phyloP scores from a whole-genome alignment of 2,329 filamentous ascomycete species.

The Colletotrichum tofieldiae region DNA sequence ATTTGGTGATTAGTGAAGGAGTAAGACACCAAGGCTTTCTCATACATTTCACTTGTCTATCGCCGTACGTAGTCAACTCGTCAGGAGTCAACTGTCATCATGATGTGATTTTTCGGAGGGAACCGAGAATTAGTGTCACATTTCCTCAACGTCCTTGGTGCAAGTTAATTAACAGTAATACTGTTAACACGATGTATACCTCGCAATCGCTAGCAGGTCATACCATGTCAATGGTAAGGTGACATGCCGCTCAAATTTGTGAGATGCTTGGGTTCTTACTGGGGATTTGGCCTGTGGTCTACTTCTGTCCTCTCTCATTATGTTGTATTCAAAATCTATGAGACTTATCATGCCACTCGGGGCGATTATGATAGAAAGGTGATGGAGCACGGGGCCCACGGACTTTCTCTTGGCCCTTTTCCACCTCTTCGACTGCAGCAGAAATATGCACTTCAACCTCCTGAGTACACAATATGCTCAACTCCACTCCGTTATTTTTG shows the following conservation, averaged over 20 bases:
- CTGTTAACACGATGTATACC: background rate
- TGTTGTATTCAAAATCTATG: background rate
- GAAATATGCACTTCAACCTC: slow-evolving; percentile 28
- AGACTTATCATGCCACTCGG: slow-evolving; percentile 26
- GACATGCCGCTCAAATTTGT: slow-evolving; percentile 58
- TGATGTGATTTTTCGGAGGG: no score
- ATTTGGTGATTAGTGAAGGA: no score
- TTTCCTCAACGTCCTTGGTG: background rate
- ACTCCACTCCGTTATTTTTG: slow-evolving; percentile 3
- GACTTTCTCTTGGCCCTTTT: background rate
- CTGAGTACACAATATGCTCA: slow-evolving; percentile 31
- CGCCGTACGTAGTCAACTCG: no score
- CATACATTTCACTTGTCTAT: no score
- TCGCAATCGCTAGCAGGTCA: no score
- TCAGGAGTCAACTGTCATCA: no score
- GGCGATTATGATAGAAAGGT: slow-evolving; percentile 28
- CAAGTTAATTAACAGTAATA: background rate
- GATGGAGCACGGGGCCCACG: slow-evolving; percentile 23
- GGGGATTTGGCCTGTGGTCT: background rate
- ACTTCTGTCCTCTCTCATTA: background rate
- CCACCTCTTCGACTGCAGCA: slow-evolving; percentile 1
- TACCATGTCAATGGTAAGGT: background rate
- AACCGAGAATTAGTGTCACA: no score
- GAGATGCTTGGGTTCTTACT: background rate
- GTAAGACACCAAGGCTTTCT: no score